phyloP scores from a whole-genome alignment of 257 asterid genomes.

The Nemophila menziesii region DNA sequence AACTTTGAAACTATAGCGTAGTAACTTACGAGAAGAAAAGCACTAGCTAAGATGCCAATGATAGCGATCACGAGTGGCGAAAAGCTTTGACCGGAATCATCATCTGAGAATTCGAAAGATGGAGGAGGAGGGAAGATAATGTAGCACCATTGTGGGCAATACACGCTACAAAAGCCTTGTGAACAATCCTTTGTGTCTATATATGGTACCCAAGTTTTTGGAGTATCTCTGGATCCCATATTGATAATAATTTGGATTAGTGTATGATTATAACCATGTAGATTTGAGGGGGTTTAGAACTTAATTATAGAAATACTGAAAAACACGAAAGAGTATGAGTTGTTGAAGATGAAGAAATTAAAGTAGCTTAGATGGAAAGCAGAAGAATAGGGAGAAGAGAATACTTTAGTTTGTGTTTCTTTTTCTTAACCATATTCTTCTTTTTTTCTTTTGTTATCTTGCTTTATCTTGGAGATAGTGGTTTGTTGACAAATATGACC shows the following conservation, averaged over 20 bases:
- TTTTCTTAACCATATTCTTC: constrained; percentile 1
- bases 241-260: no score
- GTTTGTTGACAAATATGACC: constrained; percentile 22
- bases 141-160: constrained; percentile 52
- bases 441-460: constrained; percentile 9
- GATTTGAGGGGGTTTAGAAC: no score
- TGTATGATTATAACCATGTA: no score
- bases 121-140: constrained; percentile 36
- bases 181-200: constrained; percentile 40
- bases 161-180: constrained; percentile 35
- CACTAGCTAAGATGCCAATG: constrained; percentile 33
- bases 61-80: constrained; percentile 37
- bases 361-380: constrained; percentile 18
- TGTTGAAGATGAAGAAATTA: constrained; percentile 6
- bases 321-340: background rate
- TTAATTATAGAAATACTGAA: no score
- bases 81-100: constrained; percentile 17
- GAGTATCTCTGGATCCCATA: constrained; percentile 18
- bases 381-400: constrained; percentile 10
- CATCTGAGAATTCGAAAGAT: constrained; percentile 22
- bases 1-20: constrained; percentile 36
- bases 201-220: constrained; percentile 32
- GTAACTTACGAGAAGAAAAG: constrained; percentile 40
- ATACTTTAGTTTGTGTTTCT: constrained; percentile 11
- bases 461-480: constrained; percentile 26